Evolutionary conservation across 2,329 filamentous ascomycete genomes (phyloP).

Genomic region (Colletotrichum godetiae): DNA sequence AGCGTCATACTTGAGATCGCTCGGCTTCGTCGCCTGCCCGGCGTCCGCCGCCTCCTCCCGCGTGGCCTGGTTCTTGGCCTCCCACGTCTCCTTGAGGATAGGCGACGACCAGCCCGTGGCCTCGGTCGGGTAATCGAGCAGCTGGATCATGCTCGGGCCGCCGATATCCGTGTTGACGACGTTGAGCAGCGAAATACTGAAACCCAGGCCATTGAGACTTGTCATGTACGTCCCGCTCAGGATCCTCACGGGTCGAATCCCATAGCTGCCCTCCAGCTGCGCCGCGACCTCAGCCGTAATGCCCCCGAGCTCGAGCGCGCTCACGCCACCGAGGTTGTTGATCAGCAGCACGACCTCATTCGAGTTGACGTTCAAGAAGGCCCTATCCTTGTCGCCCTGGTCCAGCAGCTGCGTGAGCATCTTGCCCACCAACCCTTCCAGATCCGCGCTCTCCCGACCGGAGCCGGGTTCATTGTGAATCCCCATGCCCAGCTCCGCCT

Average conservation of each 20-base stretch:
- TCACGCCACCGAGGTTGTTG: conserved; percentile 82
- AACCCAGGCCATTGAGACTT: conserved; percentile 80
- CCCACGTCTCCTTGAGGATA: conserved; percentile 72
- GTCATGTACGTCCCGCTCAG: conserved; percentile 82
- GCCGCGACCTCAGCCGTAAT: conserved; percentile 76
- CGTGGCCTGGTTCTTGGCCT: conserved; percentile 62
- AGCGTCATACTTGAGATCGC: conserved; percentile 65
- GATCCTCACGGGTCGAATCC: conserved; percentile 72
- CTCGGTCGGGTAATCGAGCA: conserved; percentile 77
- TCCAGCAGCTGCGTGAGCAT: conserved; percentile 80
- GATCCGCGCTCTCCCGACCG: conserved; percentile 60
- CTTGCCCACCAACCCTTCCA: conserved; percentile 66
- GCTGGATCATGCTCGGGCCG: conserved; percentile 72
- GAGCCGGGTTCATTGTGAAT: conserved; percentile 79
- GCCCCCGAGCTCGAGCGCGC: conserved; percentile 76
- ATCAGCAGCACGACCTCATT: conserved; percentile 76
- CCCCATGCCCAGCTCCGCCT: conserved; percentile 79
- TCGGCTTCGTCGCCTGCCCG: conserved; percentile 51
- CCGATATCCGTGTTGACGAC: conserved; percentile 68
- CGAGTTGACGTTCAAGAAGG: conserved; percentile 72
- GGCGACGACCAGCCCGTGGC: conserved; percentile 77
- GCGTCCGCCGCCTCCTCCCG: conserved; percentile 51
- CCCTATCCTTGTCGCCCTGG: conserved; percentile 73
- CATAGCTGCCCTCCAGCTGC: conserved; percentile 68
- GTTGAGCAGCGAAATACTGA: conserved; percentile 78